Evolutionary conservation across 2,329 filamentous ascomycete genomes (phyloP), one percentile per base, ranked within the genome.

Genomic region (Aspergillus sp.): DNA sequence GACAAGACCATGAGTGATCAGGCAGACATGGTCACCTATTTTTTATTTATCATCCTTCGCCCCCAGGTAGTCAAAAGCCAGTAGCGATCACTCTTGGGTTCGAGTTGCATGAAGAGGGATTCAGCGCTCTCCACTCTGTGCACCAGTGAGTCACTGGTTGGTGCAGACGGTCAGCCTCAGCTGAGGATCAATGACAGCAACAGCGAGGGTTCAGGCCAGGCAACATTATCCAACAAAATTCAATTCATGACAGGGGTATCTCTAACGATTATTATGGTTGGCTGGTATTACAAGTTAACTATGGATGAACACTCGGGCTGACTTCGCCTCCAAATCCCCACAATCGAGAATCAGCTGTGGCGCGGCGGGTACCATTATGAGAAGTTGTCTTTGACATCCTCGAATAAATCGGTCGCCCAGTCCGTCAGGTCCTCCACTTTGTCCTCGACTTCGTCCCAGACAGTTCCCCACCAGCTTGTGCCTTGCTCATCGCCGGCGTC

Each of bases 361-460:
- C 48, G 52, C 23, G 4, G 45, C 19, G 8, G 27, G 12, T 5
- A 45, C 53, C 43, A 27, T 39, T 53, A 55, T 12, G 64, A 60
- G 17, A 67, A 63, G 31, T 68, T 66, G 46, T 71, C 70, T 39
- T 70, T 69, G 51, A 69, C 65, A 2, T 68, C 63, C 40, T 67
- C 64, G n/a, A 71, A 59, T 19, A 76, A 33, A 15, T 70, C 69
- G 9, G 55, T 64, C 8, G 72, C 69, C 75, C 75, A 77, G 21
- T 74, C 58, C 58, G 75, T 74, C 6, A 71, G 51, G 1, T 69
- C 65, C 35, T 73, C 65, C n/a, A 76, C 43, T 53, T 73, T 76
- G 43, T 66, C 65, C 35, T 73, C 65, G 15, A 76, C 43, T 53
- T 73, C 76, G 44, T 66, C 62, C 64, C 67, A 70, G 15, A 76